Percentiles rank a stretch among this genome's conserved stretches.
Evolutionary conservation across 225 moss, liverwort and hornwort genomes (phyloP).

Genomic region (Physcomitrellopsis africana): DNA sequence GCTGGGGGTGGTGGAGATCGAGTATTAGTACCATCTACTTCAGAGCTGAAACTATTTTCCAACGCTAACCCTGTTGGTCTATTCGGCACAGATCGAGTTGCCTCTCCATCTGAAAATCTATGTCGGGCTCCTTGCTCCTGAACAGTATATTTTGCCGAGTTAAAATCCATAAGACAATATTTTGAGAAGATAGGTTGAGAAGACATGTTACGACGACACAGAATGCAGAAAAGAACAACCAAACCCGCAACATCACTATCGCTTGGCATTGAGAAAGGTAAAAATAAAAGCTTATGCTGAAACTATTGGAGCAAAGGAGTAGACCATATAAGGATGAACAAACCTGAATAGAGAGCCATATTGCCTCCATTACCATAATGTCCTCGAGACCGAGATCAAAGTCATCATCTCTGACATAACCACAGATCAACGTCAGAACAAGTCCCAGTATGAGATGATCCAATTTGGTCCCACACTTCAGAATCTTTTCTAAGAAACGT

Average conservation of each 20-base stretch:
- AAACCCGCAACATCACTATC: too few relatives aligned
- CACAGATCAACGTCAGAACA: constrained; percentile 22
- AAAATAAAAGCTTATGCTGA: neutral
- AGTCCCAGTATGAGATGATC: neutral
- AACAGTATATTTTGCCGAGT: constrained; percentile 16
- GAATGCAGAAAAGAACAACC: too few relatives aligned
- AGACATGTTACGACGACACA: too few relatives aligned
- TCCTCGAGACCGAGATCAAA: constrained; percentile 66
- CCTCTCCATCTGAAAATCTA: constrained; percentile 33
- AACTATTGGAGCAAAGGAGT: constrained; percentile 5
- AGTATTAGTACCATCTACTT: constrained; percentile 22
- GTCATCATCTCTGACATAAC: constrained; percentile 51
- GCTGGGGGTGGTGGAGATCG: constrained; percentile 29
- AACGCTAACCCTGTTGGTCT: constrained; percentile 25
- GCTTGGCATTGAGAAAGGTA: neutral
- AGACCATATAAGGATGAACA: constrained; percentile 7
- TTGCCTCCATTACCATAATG: constrained; percentile 77
- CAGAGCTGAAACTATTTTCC: constrained; percentile 33
- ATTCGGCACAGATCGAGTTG: constrained; percentile 12
- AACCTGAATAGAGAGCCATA: constrained; percentile 75
- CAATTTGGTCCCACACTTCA: neutral
- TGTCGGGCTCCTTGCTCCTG: constrained; percentile 58
- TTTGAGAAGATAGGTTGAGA: too few relatives aligned
- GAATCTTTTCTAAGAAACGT: neutral
- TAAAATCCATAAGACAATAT: too few relatives aligned